Percentiles rank a stretch among this genome's conserved stretches.
Evolutionary conservation across 345 rosid species (phyloP).

Genomic region (Conringia planisiliqua): DNA sequence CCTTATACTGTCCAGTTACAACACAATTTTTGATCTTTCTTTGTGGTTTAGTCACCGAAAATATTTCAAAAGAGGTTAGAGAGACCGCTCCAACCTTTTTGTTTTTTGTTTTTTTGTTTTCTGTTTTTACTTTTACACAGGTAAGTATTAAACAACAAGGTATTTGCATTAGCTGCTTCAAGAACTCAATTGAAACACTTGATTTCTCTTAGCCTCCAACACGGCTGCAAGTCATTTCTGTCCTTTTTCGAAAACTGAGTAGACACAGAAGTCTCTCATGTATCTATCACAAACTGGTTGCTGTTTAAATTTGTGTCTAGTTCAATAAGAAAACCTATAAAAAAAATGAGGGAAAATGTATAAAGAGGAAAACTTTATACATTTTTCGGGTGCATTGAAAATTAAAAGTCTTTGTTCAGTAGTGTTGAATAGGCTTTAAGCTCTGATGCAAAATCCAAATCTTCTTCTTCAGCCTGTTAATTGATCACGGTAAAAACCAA

Average conservation of each 20-base stretch:
- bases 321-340: too few relatives aligned
- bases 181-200: neutral
- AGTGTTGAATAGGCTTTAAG: neutral
- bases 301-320: too few relatives aligned
- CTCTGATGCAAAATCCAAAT: neutral
- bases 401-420: neutral
- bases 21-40: neutral
- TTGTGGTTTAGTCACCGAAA: neutral
- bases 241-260: neutral
- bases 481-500: neutral
- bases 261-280: too few relatives aligned
- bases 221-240: too few relatives aligned
- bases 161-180: neutral
- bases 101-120: too few relatives aligned
- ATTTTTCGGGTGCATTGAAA: neutral
- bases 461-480: neutral
- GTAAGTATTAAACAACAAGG: neutral
- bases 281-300: too few relatives aligned
- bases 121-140: neutral
- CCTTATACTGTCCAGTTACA: constrained; percentile 7
- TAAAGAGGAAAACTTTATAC: too few relatives aligned
- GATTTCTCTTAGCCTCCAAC: neutral
- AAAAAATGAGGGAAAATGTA: too few relatives aligned
- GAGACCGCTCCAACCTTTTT: neutral
- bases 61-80: too few relatives aligned